Evolutionary conservation across 83 land plant species (phyloP), one percentile per base, ranked within the genome.

Genomic region (Picea engelmannii): DNA sequence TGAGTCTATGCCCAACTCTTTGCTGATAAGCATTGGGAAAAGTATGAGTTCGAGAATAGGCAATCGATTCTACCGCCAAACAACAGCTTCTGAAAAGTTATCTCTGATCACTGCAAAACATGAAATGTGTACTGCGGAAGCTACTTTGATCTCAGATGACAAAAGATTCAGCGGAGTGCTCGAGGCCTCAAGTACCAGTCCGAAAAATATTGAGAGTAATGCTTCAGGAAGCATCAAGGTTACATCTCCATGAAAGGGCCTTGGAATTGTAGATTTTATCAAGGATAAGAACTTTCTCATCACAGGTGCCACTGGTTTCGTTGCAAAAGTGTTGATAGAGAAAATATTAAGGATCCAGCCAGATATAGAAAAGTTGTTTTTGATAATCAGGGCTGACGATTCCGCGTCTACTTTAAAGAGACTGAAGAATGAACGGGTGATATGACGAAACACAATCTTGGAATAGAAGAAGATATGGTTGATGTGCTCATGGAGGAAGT

Each of bases 271-370:
- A n/a, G 79, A 83, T 2, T 89, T 89, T 62, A 83, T 89, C 31
- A 69, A 65, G 60, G 88, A 86, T 10, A 89, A 89, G 78, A 23
- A 49, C 5, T 82, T 86, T 38, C 78, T 89, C 61, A 80, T 89
- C 64, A 89, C 91, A 47, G 91, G 91, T 70, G 88, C 86, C 17
- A 90, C 92, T 70, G 92, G 92, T 0, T 90, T 90, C 79, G 83
- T 90, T n/a, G 92, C 86, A 0, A 90, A 90, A 85, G 78, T 76
- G 58, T 15, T 55, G 58, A 55, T 55, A 55, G 58, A 55, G 15
- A 55, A 20, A 12, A 55, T 76, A 76, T 55, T 76, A n/a, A 44
- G 78, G 59, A 20, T 44, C 25, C 78, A 76, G 42, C 61, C 78
- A 21, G 78, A 76, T 5, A 47, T 76, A 24, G 78, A 61, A 21